Evolutionary conservation across 805 yeast species (phyloP).

Genomic region (Geotrichum ghanense): DNA sequence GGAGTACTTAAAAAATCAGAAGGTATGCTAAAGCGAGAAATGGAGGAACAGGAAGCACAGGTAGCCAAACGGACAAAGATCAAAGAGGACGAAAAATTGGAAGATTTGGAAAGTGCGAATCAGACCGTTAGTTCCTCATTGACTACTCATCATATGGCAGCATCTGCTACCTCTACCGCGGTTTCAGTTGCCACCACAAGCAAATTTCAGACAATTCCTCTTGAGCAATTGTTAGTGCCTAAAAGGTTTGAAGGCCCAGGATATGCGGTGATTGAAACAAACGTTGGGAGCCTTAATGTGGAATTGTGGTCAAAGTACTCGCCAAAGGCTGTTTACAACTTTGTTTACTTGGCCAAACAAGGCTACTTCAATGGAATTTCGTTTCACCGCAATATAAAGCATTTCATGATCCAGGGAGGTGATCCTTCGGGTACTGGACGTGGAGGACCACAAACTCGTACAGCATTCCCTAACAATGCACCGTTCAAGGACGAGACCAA

Average conservation of each 20-base stretch:
- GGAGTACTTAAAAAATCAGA: slow-evolving; percentile 6
- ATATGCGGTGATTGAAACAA: slow-evolving; percentile 20
- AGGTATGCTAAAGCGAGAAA: background rate
- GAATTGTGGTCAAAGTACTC: slow-evolving; percentile 18
- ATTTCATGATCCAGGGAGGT: slow-evolving; percentile 27
- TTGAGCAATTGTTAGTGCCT: slow-evolving; percentile 19
- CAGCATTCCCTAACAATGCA: slow-evolving; percentile 35
- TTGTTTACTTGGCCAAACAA: slow-evolving; percentile 19
- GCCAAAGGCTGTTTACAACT: slow-evolving; percentile 22
- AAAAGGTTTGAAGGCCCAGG: slow-evolving; percentile 19
- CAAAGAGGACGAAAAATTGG: background rate
- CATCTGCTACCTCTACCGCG: slow-evolving; percentile 23
- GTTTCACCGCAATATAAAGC: slow-evolving; percentile 23
- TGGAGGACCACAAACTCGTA: slow-evolving; percentile 16
- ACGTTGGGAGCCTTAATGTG: slow-evolving; percentile 16
- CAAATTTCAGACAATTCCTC: slow-evolving; percentile 14
- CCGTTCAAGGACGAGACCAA: slow-evolving; percentile 24
- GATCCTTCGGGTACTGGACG: slow-evolving; percentile 27
- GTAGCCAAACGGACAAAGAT: background rate
- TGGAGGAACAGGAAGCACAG: background rate
- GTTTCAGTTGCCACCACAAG: slow-evolving; percentile 18
- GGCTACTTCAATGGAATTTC: slow-evolving; percentile 24
- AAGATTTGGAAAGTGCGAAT: background rate
- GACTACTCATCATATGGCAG: slow-evolving; percentile 19
- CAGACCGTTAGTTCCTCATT: slow-evolving; percentile 9